A percentile compares a stretch with the other conserved stretches of the same genome.
Evolutionary conservation across 2,329 filamentous ascomycete genomes (phyloP).

Genomic region (Colletotrichum sidae): DNA sequence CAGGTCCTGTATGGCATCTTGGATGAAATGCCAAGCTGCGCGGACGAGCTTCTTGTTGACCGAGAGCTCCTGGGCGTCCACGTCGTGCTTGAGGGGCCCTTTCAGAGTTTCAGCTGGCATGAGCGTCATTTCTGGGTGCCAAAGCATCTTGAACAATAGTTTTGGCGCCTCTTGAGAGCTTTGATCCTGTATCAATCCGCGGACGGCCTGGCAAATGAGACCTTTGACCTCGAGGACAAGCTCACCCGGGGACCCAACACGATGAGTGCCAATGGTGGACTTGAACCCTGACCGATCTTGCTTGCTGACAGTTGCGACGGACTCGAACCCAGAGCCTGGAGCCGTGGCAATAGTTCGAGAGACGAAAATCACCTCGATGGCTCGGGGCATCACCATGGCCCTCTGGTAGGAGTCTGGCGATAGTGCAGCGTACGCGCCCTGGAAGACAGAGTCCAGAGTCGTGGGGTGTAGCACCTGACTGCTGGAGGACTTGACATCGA

Average conservation of each 20-base stretch:
- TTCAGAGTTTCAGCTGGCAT: slow-evolving; percentile 7
- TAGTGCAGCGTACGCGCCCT: slow-evolving; percentile 16
- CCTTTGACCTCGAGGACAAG: slow-evolving; percentile 15
- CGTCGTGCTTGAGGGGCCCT: neutral
- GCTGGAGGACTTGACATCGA: slow-evolving; percentile 55
- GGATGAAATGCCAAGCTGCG: slow-evolving; percentile 22
- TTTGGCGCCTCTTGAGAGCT: neutral
- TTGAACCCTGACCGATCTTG: slow-evolving; percentile 11
- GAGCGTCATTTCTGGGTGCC: slow-evolving; percentile 27
- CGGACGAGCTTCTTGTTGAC: slow-evolving; percentile 20
- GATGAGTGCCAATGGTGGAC: neutral
- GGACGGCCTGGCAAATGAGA: slow-evolving; percentile 19
- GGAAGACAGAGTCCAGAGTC: slow-evolving; percentile 27
- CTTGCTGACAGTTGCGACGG: slow-evolving; percentile 7
- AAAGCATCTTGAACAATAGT: slow-evolving; percentile 26
- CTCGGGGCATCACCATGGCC: slow-evolving; percentile 21
- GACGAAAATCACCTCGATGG: slow-evolving; percentile 51
- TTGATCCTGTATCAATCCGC: neutral
- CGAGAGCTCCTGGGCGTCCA: neutral
- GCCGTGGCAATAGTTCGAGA: neutral
- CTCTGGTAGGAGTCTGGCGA: neutral
- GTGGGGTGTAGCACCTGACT: slow-evolving; percentile 47
- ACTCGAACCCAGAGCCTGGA: neutral
- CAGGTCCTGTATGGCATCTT: slow-evolving; percentile 17
- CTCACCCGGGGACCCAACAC: neutral